Conservation (phyloP, 169 alveolate species). For the Perkinsus chesapeaki region DNA sequence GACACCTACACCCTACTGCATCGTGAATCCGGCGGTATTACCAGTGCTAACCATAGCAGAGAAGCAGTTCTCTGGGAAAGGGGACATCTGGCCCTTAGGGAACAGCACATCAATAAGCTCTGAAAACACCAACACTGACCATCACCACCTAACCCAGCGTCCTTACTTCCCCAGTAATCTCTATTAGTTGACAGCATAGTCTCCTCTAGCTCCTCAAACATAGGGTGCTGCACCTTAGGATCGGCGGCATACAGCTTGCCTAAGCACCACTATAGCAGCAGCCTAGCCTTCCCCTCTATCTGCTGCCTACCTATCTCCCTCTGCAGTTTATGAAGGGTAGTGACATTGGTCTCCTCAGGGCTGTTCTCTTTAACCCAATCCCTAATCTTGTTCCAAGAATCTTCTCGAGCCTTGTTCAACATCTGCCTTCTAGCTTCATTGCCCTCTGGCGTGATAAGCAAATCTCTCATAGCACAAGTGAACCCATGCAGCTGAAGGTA, state of each 20-base stretch:
- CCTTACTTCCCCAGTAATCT: conserved; percentile 33
- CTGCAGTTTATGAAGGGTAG: conserved; percentile 17
- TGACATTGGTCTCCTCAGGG: conserved; percentile 21
- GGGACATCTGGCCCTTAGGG: conserved; percentile 45
- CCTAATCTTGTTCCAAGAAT: conserved; percentile 49
- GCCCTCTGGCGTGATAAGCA: conserved; percentile 68
- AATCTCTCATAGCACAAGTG: conserved; percentile 88
- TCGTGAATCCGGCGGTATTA: conserved; percentile 39
- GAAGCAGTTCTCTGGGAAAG: conserved; percentile 91
- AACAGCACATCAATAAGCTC: conserved; percentile 42
- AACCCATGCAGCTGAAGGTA: conserved; percentile 85
- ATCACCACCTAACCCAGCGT: conserved; percentile 13
- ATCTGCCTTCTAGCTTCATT: conserved; percentile 34
- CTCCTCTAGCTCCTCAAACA: conserved; percentile 35
- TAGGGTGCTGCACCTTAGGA: conserved; percentile 7
- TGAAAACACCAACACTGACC: conserved; percentile 42
- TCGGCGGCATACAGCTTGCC: conserved; percentile 25
- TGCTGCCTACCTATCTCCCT: conserved; percentile 34
- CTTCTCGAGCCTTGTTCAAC: conserved; percentile 38
- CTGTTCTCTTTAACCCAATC: conserved; percentile 28
- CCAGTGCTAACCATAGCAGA: conserved; percentile 96
- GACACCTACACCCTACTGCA: neutral
- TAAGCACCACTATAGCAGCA: conserved; percentile 11
- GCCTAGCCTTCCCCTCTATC: conserved; percentile 6
- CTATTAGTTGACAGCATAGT: conserved; percentile 34